Percentiles rank a stretch among this genome's conserved stretches.
Conservation (phyloP, 805 yeast species). For the Candida coquimbonensis region DNA sequence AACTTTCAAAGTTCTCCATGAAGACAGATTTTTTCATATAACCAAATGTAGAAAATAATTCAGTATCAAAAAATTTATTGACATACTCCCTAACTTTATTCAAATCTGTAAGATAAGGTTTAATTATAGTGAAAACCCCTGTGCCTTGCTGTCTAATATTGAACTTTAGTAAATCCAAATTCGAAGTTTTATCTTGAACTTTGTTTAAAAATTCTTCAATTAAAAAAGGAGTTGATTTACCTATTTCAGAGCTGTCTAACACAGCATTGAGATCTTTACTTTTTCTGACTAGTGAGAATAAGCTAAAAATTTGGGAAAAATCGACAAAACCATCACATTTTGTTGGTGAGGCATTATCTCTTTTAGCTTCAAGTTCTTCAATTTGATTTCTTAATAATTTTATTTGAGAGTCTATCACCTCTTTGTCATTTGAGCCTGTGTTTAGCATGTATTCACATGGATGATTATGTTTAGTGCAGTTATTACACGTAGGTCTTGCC, state of each 20-base stretch:
- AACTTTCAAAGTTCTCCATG: slow-evolving; percentile 3
- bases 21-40: slow-evolving; percentile 9
- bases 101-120: slow-evolving; percentile 3
- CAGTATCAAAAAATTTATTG: slow-evolving; percentile 5
- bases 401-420: slow-evolving; percentile 2
- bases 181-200: slow-evolving; percentile 3
- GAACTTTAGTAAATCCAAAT: slow-evolving; percentile 5
- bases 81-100: not conserved
- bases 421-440: slow-evolving; percentile 1
- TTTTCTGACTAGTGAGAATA: slow-evolving; percentile 1
- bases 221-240: not conserved
- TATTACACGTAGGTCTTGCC: slow-evolving; percentile 2
- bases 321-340: not conserved
- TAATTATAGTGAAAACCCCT: slow-evolving; percentile 1
- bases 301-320: slow-evolving; percentile 4
- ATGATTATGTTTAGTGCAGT: slow-evolving; percentile 4
- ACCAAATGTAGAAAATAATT: slow-evolving; percentile 1
- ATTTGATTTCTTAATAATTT: slow-evolving; percentile 2
- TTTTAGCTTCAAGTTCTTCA: slow-evolving; percentile 1
- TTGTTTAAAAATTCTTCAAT: slow-evolving; percentile 7
- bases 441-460: slow-evolving; percentile 3
- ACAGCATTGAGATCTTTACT: slow-evolving; percentile 1
- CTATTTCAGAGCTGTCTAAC: not conserved
- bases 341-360: not conserved
- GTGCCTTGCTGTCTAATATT: slow-evolving; percentile 5